phyloP scores from a whole-genome alignment of 495 filamentous ascomycete species.

The Penicillium turbatum region DNA sequence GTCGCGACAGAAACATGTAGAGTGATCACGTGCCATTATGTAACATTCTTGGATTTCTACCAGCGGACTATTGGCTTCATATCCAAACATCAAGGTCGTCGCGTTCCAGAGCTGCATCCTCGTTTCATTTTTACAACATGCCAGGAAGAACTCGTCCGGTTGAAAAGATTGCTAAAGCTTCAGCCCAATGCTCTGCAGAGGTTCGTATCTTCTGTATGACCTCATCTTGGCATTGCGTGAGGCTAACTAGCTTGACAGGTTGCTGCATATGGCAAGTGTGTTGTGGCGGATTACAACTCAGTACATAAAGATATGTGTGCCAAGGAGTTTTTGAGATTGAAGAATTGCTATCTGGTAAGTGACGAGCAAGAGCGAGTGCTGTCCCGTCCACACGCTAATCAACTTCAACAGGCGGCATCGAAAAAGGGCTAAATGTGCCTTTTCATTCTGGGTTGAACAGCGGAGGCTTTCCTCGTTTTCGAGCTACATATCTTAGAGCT shows the following conservation, averaged over 20 bases:
- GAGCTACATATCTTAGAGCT: neutral
- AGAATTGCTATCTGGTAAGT: slow-evolving; percentile 83
- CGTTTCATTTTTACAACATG: slow-evolving; percentile 23
- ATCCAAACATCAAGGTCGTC: neutral
- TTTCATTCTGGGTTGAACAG: neutral
- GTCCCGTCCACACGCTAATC: neutral
- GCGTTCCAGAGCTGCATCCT: neutral
- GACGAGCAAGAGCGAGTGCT: neutral
- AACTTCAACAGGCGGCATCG: slow-evolving; percentile 31
- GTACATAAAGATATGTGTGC: slow-evolving; percentile 89
- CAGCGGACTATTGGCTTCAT: neutral
- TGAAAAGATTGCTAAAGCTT: slow-evolving; percentile 80
- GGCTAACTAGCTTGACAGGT: slow-evolving; percentile 52
- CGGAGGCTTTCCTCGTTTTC: neutral
- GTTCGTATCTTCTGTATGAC: slow-evolving; percentile 41
- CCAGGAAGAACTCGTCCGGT: slow-evolving; percentile 60
- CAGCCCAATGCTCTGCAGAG: slow-evolving; percentile 77
- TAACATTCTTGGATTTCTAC: slow-evolving; percentile 16
- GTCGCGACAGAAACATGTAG: slow-evolving; percentile 30
- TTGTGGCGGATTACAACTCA: slow-evolving; percentile 84
- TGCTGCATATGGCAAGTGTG: slow-evolving; percentile 84
- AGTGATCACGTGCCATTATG: slow-evolving; percentile 24
- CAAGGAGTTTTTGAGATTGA: slow-evolving; percentile 78
- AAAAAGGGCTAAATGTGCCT: slow-evolving; percentile 29
- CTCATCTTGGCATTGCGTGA: neutral